Evolutionary conservation across 2,329 filamentous ascomycete genomes (phyloP), one percentile per base, ranked within the genome.

Genomic region (Xylogone sp.): DNA sequence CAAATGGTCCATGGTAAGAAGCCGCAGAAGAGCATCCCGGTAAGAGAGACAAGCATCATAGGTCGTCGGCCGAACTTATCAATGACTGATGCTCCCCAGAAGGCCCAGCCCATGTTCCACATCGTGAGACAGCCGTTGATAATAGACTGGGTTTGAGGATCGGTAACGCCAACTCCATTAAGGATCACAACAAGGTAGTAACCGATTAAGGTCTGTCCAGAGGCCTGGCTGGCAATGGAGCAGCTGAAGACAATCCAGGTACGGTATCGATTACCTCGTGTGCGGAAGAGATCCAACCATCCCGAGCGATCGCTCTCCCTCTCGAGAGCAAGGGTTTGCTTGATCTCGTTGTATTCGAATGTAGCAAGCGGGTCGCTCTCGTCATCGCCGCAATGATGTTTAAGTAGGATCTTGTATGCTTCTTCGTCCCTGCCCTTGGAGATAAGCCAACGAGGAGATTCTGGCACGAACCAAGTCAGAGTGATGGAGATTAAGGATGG

Each of bases 401-500:
- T 6, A 18, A 39, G 8, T 16, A 39, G 34, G 34, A 39, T 39
- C 13, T 39, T 13, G 34, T 16, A 39, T 13, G 34, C 34, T 16
- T 39, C 34, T 16, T 39, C 12, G 12, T 39, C 34, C 34, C n/a
- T 39, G n/a, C 34, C 34, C 34, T 18, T 39, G n/a, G 34, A 13
- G 13, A 39, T 39, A 53, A 62, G 75, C 74, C 53, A 82, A 45
- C 78, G 72, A 1, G 79, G 80, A 1, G 73, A 77, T 62, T 83
- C 81, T 2, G 79, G 80, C 3, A 81, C 64, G 29, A 68, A 63
- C 43, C 63, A 39, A 10, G 18, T 20, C 46, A 48, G n/a, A 10
- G 34, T 21, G n/a, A 50, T 20, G 34, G 22, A 24, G 47, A 97
- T 53, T 10, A 75, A 45, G 1, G 77, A 76, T 2, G 78, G 77